These are phyloP conservation scores for Pseudogymnoascus sp. DNA, from an alignment of 2,329 filamentous ascomycete genomes.

Conservation along the genomic window DNA sequence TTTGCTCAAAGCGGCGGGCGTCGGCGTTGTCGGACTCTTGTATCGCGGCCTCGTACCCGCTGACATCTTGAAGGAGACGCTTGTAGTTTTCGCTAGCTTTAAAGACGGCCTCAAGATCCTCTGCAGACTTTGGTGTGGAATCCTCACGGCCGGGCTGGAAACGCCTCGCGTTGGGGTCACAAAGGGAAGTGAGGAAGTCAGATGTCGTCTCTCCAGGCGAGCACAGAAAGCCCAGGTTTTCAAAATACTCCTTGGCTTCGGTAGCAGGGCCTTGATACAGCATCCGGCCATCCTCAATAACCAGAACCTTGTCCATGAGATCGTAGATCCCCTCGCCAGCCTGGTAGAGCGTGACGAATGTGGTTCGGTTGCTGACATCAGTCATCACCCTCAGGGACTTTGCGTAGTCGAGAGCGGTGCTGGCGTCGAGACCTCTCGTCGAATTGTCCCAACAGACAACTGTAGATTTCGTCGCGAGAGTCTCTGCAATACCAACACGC, in stretches of 20 bases:
- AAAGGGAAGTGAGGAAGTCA: constrained; percentile 58
- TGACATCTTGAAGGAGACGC: constrained; percentile 51
- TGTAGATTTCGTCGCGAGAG: constrained; percentile 22
- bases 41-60: constrained; percentile 49
- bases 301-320: constrained; percentile 61
- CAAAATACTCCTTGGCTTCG: constrained; percentile 56
- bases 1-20: constrained; percentile 55
- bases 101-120: constrained; percentile 60
- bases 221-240: constrained; percentile 54
- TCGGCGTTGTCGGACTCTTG: constrained; percentile 48
- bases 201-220: constrained; percentile 53
- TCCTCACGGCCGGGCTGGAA: constrained; percentile 38
- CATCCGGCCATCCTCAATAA: constrained; percentile 57
- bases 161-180: constrained; percentile 57
- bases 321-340: constrained; percentile 62
- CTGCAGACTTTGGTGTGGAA: constrained; percentile 37
- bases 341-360: constrained; percentile 60
- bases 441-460: constrained; percentile 62
- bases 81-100: constrained; percentile 52
- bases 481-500: constrained; percentile 51
- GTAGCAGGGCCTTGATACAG: constrained; percentile 54
- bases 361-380: constrained; percentile 49
- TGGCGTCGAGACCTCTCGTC: constrained; percentile 57
- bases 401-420: constrained; percentile 51
- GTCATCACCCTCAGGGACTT: constrained; percentile 56